These are phyloP conservation scores for Aaosphaeria arxii DNA, from an alignment of 2,329 filamentous ascomycete species.

Conservation along the genomic window DNA sequence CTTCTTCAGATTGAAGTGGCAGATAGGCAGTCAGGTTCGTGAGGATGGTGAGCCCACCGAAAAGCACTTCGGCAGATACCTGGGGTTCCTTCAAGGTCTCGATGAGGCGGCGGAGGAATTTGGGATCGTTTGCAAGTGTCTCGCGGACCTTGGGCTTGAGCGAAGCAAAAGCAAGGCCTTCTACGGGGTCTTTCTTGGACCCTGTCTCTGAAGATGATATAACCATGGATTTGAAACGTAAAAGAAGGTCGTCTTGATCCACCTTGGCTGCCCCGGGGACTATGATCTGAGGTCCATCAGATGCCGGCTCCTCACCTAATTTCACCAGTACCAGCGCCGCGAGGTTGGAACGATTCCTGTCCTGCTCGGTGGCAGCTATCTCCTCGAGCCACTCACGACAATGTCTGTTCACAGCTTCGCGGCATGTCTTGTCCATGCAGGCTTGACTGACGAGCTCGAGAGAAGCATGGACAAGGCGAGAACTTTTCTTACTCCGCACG, in stretches of 20 bases:
- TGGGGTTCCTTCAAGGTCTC: constrained; percentile 50
- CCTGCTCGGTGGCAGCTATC: constrained; percentile 70
- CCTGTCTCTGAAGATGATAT: constrained; percentile 53
- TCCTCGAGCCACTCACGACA: constrained; percentile 86
- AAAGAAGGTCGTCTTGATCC: constrained; percentile 49
- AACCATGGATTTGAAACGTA: constrained; percentile 63
- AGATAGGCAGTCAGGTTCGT: constrained; percentile 80
- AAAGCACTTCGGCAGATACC: constrained; percentile 59
- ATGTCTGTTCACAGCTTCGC: constrained; percentile 79
- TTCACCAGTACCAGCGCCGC: constrained; percentile 56
- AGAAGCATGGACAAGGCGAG: constrained; percentile 80
- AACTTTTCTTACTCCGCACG: constrained; percentile 77
- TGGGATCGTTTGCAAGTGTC: constrained; percentile 64
- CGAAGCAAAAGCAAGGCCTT: constrained; percentile 89
- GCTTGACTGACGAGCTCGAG: constrained; percentile 89
- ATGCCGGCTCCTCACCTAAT: constrained; percentile 42
- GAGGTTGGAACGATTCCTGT: constrained; percentile 52
- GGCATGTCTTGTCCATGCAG: constrained; percentile 78
- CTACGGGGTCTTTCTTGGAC: constrained; percentile 69
- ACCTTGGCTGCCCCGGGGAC: constrained; percentile 24
- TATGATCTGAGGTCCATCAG: constrained; percentile 28
- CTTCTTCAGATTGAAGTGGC: constrained; percentile 78
- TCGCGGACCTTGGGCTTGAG: constrained; percentile 84
- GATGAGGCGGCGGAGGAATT: constrained; percentile 69
- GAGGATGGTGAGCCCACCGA: constrained; percentile 82